Evolutionary conservation across 2,329 filamentous ascomycete genomes (phyloP).

Genomic region (Biscogniauxia marginata): DNA sequence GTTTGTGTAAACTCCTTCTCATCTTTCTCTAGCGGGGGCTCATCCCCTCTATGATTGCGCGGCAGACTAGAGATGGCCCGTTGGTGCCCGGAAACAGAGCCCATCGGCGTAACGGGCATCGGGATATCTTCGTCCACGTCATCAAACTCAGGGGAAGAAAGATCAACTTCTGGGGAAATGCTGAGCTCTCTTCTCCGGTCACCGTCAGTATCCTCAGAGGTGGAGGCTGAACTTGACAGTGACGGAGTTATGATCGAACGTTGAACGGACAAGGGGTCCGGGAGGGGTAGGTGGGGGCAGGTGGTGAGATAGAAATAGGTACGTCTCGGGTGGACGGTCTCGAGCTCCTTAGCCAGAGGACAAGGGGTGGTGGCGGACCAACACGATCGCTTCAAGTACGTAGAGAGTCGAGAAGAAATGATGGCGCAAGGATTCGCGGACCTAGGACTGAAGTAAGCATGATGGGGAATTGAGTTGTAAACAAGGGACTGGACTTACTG

Average conservation of each 20-base stretch:
- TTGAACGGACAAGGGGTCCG: slow-evolving; percentile 53
- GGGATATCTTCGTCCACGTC: slow-evolving; percentile 61
- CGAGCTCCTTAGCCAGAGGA: slow-evolving; percentile 88
- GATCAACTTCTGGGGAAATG: slow-evolving; percentile 88
- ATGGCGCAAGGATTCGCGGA: slow-evolving; percentile 95
- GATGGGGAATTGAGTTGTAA: slow-evolving; percentile 7
- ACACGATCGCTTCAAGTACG: slow-evolving; percentile 82
- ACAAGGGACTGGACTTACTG: slow-evolving; percentile 63
- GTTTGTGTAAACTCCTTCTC: slow-evolving; percentile 97
- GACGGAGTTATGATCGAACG: slow-evolving; percentile 78
- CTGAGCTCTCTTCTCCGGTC: slow-evolving; percentile 70
- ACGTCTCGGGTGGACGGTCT: slow-evolving; percentile 87
- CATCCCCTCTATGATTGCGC: slow-evolving; percentile 70
- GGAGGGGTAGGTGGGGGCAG: slow-evolving; percentile 78
- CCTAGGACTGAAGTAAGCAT: slow-evolving; percentile 48
- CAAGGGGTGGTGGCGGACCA: slow-evolving; percentile 79
- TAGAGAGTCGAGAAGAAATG: slow-evolving; percentile 86
- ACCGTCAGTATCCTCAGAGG: slow-evolving; percentile 70
- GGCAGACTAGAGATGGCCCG: slow-evolving; percentile 41
- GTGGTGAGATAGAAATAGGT: slow-evolving; percentile 96
- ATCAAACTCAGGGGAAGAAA: slow-evolving; percentile 84
- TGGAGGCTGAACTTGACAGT: slow-evolving; percentile 67
- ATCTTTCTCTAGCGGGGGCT: slow-evolving; percentile 87
- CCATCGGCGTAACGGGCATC: slow-evolving; percentile 61
- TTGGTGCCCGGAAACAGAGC: slow-evolving; percentile 45